phyloP scores from a whole-genome alignment of 192 early-diverging fungal species.

The Dispira simplex region DNA sequence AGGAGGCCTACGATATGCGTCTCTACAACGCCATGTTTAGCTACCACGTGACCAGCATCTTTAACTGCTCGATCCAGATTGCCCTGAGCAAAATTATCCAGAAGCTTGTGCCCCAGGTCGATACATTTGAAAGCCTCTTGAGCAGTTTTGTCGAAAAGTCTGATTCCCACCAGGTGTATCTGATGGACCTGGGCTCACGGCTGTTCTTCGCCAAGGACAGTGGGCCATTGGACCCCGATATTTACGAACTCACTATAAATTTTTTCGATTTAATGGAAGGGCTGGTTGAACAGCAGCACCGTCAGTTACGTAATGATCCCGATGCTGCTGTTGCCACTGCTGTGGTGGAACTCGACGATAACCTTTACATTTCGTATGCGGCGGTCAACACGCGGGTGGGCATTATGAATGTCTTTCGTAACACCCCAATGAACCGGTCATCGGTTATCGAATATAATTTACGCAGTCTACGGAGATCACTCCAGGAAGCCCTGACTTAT shows the following conservation, averaged over 20 bases:
- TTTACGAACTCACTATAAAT: conserved; percentile 4
- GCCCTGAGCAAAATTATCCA: conserved; percentile 8
- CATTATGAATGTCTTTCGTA: background rate
- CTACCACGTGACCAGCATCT: conserved; percentile 11
- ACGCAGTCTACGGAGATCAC: background rate
- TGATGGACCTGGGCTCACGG: conserved; percentile 5
- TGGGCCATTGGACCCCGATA: conserved; percentile 4
- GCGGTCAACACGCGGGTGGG: background rate
- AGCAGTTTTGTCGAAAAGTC: conserved; percentile 6
- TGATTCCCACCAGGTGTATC: conserved; percentile 1
- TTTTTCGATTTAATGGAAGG: conserved; percentile 8
- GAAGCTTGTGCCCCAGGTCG: background rate
- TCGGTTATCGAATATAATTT: conserved; percentile 1
- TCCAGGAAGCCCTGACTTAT: conserved; percentile 1
- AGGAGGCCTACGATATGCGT: background rate
- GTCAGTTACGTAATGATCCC: background rate
- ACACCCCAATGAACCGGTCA: background rate
- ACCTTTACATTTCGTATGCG: background rate
- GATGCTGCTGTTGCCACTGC: background rate
- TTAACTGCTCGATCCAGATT: conserved; percentile 4
- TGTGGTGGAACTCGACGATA: background rate
- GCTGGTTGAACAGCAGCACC: background rate
- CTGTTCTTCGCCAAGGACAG: conserved; percentile 10
- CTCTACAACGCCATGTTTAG: background rate
- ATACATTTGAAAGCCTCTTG: conserved; percentile 3